Percentiles rank a stretch among this genome's conserved stretches.
Evolutionary conservation across 306 rosid species (phyloP).

Genomic region (Amphicarpaea edgeworthii): DNA sequence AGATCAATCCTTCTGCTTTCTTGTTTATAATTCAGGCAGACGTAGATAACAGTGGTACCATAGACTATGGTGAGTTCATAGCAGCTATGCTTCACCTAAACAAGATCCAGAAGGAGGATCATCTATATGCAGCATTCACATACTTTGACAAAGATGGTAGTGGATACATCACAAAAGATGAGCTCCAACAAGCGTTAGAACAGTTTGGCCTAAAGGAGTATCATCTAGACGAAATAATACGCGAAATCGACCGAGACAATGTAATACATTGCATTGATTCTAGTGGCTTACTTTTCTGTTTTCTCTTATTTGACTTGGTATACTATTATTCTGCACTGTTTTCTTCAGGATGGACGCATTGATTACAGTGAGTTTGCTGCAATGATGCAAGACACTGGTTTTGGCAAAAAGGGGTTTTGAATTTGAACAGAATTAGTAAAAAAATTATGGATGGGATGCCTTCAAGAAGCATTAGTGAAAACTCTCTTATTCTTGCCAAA

Average conservation of each 20-base stretch:
- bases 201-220: conserved; percentile 77
- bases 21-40: conserved; percentile 73
- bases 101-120: conserved; percentile 92
- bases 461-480: conserved; percentile 49
- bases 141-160: conserved; percentile 96
- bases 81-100: conserved; percentile 96
- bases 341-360: no score
- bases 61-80: conserved; percentile 93
- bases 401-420: conserved; percentile 56
- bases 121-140: conserved; percentile 82
- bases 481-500: no score
- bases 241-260: conserved; percentile 83
- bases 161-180: conserved; percentile 91
- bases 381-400: conserved; percentile 93
- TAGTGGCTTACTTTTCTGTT: not conserved
- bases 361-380: conserved; percentile 92
- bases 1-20: conserved; percentile 25
- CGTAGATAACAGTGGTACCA: conserved; percentile 88
- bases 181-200: conserved; percentile 87
- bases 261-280: conserved; percentile 57
- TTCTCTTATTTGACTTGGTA: conserved; percentile 23
- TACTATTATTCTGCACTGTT: no score
- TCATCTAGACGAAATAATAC: conserved; percentile 79
- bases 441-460: conserved; percentile 47
- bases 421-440: conserved; percentile 52